Conservation (phyloP, 192 early-diverging fungal genomes). For the Obelidium mucronatum region DNA sequence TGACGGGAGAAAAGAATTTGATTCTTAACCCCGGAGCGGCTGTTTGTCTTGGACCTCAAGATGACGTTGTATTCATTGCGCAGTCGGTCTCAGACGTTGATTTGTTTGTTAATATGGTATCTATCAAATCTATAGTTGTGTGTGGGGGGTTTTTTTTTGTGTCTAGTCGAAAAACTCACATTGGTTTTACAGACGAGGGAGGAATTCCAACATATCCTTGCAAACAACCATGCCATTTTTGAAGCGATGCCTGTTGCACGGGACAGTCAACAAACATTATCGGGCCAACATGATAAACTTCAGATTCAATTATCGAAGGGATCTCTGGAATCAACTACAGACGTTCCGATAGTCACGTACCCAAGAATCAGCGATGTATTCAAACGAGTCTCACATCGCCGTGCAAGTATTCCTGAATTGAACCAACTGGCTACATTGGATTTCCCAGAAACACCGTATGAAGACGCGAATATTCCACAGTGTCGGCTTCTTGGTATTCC, state of each 20-base stretch:
- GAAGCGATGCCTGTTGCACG: too few relatives aligned
- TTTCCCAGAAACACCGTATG: slow-evolving; percentile 11
- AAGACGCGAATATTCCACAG: slow-evolving; percentile 9
- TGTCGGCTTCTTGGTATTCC: slow-evolving; percentile 3
- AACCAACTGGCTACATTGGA: not conserved
- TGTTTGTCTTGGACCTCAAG: slow-evolving; percentile 51
- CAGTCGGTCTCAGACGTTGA: slow-evolving; percentile 31
- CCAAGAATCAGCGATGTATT: not conserved
- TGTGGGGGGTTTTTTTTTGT: not conserved
- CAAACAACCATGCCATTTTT: not conserved
- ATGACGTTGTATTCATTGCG: slow-evolving; percentile 64
- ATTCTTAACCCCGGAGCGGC: slow-evolving; percentile 63
- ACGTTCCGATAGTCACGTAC: not conserved
- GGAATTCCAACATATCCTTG: not conserved
- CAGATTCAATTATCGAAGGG: not conserved
- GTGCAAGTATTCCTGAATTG: not conserved
- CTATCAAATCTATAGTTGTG: not conserved
- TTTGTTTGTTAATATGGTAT: slow-evolving; percentile 9
- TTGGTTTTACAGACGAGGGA: not conserved
- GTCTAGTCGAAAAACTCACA: not conserved
- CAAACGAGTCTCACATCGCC: not conserved
- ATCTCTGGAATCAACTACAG: not conserved
- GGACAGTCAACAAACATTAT: too few relatives aligned
- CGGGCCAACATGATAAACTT: not conserved
- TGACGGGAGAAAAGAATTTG: not conserved